Base-by-base conservation (phyloP, 305 asterid genomes). In the Fraxinus albicans region DNA sequence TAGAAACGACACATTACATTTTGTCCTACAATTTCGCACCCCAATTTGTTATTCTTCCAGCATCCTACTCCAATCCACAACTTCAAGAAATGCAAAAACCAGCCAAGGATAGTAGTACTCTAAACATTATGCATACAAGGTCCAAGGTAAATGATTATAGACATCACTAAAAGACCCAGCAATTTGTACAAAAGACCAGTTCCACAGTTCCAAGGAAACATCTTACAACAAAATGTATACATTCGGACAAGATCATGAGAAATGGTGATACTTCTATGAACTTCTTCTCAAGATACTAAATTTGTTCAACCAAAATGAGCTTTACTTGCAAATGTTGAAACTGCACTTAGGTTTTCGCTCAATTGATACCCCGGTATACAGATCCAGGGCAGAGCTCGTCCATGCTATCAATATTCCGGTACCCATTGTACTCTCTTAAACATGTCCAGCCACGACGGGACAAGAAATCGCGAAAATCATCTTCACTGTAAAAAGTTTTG, bases 341-440 rank as follows among this genome's bases (percentile, higher is more conserved):
- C 76, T 8, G 15, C 73, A 4, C n/a, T 70, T 4, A 15, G 31
- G 23, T 70, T 70, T 70, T 33, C 19, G 40, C 13, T 70, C 44
- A 86, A 70, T 79, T 86, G 31, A 85, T 87, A 55, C 97, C 96
- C 4, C 97, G 93, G 47, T 94, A 94, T 4, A 91, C 72, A 17
- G 86, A 97, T 79, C 92, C 94, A 1, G 95, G 96, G 83, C 91
- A 88, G 23, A 94, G 96, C 84, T 91, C 97, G 17, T 93, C 96
- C 93, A 94, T 77, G 23, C 79, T 87, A 82, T 93, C 97, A 36
- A 91, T 78, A 77, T 89, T 88, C 55, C 98, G 84, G 77, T 82
- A 93, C 0, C 95, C 95, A 76, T 86, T 88, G 87, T 84, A 92
- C 88, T 93, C 96, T 83, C 97, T 84, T 89, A 93, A 85, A 83